Conservation (phyloP, 768 basidiomycete species). For the Gymnopilus dilepis region DNA sequence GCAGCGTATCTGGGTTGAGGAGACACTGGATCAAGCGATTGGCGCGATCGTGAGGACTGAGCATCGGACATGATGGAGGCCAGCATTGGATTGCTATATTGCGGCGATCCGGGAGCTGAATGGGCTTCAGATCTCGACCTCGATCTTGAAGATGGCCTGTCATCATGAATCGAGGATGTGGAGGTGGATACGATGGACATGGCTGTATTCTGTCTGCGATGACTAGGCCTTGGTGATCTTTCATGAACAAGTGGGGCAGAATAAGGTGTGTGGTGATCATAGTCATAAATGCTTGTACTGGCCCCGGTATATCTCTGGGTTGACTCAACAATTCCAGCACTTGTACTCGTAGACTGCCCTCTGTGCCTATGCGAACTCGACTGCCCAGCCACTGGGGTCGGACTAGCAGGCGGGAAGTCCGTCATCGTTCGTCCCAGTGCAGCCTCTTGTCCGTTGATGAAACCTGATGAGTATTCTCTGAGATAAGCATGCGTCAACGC, state of each 20-base stretch:
- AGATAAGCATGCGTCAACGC: constrained; percentile 20
- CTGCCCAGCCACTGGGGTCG: not conserved
- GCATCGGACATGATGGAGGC: constrained; percentile 17
- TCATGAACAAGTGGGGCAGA: constrained; percentile 12
- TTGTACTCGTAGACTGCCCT: constrained; percentile 8
- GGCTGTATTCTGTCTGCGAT: constrained; percentile 17
- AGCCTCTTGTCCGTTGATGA: constrained; percentile 25
- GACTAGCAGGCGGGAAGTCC: not conserved
- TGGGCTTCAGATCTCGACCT: constrained; percentile 7
- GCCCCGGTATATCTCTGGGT: not conserved
- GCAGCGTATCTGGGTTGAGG: not conserved
- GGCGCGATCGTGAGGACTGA: not conserved
- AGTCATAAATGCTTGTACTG: not conserved
- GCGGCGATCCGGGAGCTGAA: constrained; percentile 1
- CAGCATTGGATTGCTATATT: constrained; percentile 16
- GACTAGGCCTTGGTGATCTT: constrained; percentile 8
- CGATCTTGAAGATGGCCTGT: constrained; percentile 15
- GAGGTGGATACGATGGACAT: constrained; percentile 21
- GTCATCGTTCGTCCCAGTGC: constrained; percentile 16
- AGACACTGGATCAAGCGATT: not conserved
- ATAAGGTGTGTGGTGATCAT: constrained; percentile 12
- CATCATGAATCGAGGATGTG: constrained; percentile 1
- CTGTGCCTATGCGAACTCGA: constrained; percentile 11
- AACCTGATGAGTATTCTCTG: constrained; percentile 26
- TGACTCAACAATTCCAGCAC: constrained; percentile 8